phyloP scores from a whole-genome alignment of 1,284 basidiomycete genomes.

The Pseudozyma tsukubaensis region DNA sequence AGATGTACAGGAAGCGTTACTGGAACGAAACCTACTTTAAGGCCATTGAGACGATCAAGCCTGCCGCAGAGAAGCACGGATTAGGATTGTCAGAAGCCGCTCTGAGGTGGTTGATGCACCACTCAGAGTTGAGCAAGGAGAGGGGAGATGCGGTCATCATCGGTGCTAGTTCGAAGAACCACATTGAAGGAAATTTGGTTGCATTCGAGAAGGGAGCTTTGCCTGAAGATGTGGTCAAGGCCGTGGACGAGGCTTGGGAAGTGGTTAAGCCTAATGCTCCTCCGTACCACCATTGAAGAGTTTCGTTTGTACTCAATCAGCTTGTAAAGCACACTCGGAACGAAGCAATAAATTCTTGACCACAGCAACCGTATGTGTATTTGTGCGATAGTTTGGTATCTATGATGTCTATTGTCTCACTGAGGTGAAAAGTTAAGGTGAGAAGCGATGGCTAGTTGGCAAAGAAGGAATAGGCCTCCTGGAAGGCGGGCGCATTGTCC shows the following conservation, averaged over 20 bases:
- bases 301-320: neutral
- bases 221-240: slow-evolving; percentile 42
- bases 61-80: slow-evolving; percentile 45
- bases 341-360: neutral
- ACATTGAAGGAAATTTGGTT: slow-evolving; percentile 52
- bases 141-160: slow-evolving; percentile 52
- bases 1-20: slow-evolving; percentile 53
- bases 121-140: slow-evolving; percentile 37
- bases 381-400: neutral
- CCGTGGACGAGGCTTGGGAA: slow-evolving; percentile 54
- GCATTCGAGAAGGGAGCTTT: slow-evolving; percentile 54
- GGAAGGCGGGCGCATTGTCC: slow-evolving; percentile 41
- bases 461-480: slow-evolving; percentile 43
- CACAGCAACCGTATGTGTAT: neutral
- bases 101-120: slow-evolving; percentile 56
- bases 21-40: slow-evolving; percentile 58
- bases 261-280: slow-evolving; percentile 48
- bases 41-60: slow-evolving; percentile 61
- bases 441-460: slow-evolving; percentile 29
- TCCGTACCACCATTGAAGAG: slow-evolving; percentile 35
- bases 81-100: slow-evolving; percentile 49
- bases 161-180: slow-evolving; percentile 44
- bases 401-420: neutral
- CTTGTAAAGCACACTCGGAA: neutral
- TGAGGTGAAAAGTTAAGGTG: slow-evolving; percentile 7